Conservation (phyloP, 2,329 filamentous ascomycete species). For the Aquanectria penicillioides region DNA sequence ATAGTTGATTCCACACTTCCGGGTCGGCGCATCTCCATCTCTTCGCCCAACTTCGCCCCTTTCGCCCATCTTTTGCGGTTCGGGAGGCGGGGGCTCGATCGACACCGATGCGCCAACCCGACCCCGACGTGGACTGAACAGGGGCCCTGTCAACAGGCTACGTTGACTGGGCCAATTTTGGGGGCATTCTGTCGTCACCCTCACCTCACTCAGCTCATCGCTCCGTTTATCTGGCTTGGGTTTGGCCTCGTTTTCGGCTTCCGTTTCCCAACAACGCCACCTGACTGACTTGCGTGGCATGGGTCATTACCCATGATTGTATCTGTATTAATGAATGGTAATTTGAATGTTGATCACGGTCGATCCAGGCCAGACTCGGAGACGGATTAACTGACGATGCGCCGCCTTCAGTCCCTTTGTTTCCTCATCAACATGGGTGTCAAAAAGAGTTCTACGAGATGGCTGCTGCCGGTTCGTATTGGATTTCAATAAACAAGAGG, state of each 20-base stretch:
- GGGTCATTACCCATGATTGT: neutral
- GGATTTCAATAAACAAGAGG: no score
- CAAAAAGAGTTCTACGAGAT: no score
- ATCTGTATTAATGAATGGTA: neutral
- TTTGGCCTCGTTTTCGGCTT: conserved; percentile 4
- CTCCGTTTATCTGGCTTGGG: conserved; percentile 6
- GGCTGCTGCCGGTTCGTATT: no score
- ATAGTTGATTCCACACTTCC: conserved; percentile 5
- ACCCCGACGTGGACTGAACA: no score
- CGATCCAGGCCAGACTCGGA: neutral
- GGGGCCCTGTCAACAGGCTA: neutral
- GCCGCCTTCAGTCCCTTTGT: no score
- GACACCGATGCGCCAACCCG: conserved; percentile 16
- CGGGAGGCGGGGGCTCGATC: conserved; percentile 19
- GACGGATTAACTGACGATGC: no score
- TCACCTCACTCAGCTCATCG: conserved; percentile 16
- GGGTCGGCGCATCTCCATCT: neutral
- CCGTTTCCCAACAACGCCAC: conserved; percentile 15
- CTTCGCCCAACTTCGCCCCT: conserved; percentile 21
- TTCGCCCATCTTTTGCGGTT: neutral
- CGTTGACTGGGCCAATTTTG: neutral
- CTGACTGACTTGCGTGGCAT: conserved; percentile 10
- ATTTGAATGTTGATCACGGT: conserved; percentile 3
- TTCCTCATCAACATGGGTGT: neutral
- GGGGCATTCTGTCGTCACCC: conserved; percentile 16